A percentile compares a stretch with the other conserved stretches of the same genome.
Evolutionary conservation across 139 green algal genomes (phyloP).

Genomic region (Coelastrella sp.): DNA sequence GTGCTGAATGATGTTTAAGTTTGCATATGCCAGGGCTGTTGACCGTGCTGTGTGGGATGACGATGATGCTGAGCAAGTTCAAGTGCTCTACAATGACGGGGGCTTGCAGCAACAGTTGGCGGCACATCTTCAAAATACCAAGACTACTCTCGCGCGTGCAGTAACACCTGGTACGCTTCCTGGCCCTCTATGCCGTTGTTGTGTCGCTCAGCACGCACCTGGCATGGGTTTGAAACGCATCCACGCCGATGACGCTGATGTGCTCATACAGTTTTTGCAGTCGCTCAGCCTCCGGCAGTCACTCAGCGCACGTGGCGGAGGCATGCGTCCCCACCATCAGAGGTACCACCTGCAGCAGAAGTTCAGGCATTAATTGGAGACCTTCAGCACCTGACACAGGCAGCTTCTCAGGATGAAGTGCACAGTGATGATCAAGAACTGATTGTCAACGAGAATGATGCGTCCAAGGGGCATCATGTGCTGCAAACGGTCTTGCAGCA

Average conservation of each 20-base stretch:
- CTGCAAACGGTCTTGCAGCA: not conserved
- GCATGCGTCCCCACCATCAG: not conserved
- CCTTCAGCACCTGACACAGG: slow-evolving; percentile 20
- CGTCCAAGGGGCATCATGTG: not conserved
- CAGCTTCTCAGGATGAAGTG: not conserved
- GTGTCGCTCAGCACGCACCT: not conserved
- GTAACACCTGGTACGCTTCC: not conserved
- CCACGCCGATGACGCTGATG: not conserved
- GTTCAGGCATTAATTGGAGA: not conserved
- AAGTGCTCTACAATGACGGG: slow-evolving; percentile 20
- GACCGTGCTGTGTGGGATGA: not conserved
- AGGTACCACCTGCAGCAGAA: not conserved
- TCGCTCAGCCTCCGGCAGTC: too few species aligned
- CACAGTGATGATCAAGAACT: not conserved
- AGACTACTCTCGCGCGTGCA: not conserved
- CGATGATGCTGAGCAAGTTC: not conserved
- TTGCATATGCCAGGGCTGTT: not conserved
- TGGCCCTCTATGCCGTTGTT: not conserved
- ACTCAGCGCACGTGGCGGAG: not conserved
- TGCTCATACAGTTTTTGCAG: not conserved
- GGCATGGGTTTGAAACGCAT: too few species aligned
- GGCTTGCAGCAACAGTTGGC: slow-evolving; percentile 11
- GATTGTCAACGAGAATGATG: not conserved
- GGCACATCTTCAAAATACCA: not conserved
- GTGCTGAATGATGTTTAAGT: not conserved